Conservation (phyloP, 306 rosid genomes). For the Vigna trinervia region DNA sequence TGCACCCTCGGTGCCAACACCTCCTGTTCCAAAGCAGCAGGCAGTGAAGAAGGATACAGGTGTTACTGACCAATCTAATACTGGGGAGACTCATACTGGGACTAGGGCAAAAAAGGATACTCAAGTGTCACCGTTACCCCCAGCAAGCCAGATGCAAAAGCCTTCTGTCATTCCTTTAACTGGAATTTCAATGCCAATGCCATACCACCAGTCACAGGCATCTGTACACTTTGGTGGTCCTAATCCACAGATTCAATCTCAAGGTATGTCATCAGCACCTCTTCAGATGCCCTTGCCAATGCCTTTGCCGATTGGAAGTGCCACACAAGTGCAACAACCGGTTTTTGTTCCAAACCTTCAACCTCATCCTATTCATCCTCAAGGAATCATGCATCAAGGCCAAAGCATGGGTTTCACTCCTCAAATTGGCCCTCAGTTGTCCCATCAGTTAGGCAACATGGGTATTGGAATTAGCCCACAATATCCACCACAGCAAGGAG, state of each 20-base stretch:
- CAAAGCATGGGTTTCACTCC: conserved; percentile 66
- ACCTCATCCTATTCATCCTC: conserved; percentile 74
- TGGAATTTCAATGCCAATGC: conserved; percentile 70
- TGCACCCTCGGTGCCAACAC: conserved; percentile 61
- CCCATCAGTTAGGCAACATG: conserved; percentile 70
- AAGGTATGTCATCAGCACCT: conserved; percentile 69
- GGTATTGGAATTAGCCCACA: conserved; percentile 66
- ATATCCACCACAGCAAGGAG: conserved; percentile 80
- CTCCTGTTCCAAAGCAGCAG: conserved; percentile 74
- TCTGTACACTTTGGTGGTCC: conserved; percentile 75
- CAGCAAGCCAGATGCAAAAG: conserved; percentile 68
- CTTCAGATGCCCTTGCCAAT: conserved; percentile 70
- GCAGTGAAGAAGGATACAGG: conserved; percentile 61
- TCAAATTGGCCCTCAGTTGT: conserved; percentile 73
- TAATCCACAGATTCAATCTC: conserved; percentile 78
- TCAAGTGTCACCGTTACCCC: conserved; percentile 54
- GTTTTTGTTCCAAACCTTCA: conserved; percentile 72
- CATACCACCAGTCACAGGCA: conserved; percentile 74
- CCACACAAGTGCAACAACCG: conserved; percentile 72
- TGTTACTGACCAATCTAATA: conserved; percentile 51
- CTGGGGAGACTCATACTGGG: conserved; percentile 54
- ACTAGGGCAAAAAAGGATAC: conserved; percentile 64
- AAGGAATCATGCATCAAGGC: conserved; percentile 75
- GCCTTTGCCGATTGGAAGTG: conserved; percentile 68
- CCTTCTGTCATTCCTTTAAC: conserved; percentile 61